phyloP scores from a whole-genome alignment of 495 filamentous ascomycete genomes.

The Aspergillus bertholletiae region DNA sequence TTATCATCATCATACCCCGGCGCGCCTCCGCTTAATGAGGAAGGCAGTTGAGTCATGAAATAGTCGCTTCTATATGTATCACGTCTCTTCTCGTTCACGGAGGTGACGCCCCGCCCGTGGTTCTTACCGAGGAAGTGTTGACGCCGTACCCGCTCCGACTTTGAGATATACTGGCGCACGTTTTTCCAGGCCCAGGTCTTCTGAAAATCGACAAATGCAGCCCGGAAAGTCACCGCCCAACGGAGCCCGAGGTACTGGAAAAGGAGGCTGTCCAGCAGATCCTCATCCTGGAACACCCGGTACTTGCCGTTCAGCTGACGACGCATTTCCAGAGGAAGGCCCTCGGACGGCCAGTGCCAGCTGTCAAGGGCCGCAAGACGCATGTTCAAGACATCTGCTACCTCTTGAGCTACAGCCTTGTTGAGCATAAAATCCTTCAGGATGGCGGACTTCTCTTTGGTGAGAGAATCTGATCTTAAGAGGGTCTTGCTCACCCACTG shows the following conservation, averaged over 20 bases:
- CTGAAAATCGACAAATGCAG: slow-evolving; percentile 28
- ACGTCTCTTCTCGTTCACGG: slow-evolving; percentile 33
- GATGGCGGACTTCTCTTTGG: slow-evolving; percentile 54
- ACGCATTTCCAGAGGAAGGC: slow-evolving; percentile 55
- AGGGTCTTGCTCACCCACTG: slow-evolving; percentile 53
- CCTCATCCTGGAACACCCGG: slow-evolving; percentile 63
- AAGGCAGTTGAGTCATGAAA: slow-evolving; percentile 52
- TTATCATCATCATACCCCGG: slow-evolving; percentile 32
- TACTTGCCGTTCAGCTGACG: slow-evolving; percentile 61
- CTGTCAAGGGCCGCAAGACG: slow-evolving; percentile 52
- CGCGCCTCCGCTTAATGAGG: slow-evolving; percentile 16
- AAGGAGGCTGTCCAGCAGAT: slow-evolving; percentile 62
- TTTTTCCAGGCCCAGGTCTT: slow-evolving; percentile 36
- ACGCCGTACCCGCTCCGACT: slow-evolving; percentile 41
- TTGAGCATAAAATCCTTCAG: slow-evolving; percentile 59
- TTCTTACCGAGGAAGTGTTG: slow-evolving; percentile 42
- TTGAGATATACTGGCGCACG: slow-evolving; percentile 35
- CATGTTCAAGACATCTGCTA: slow-evolving; percentile 68
- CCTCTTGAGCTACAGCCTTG: slow-evolving; percentile 51
- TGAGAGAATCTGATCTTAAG: slow-evolving; percentile 52
- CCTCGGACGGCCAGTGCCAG: slow-evolving; percentile 58
- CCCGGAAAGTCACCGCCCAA: slow-evolving; percentile 57
- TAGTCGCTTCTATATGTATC: slow-evolving; percentile 45
- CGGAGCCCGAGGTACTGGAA: slow-evolving; percentile 61
- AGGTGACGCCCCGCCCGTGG: slow-evolving; percentile 1